Percentiles rank a stretch among this genome's conserved stretches.
Conservation (phyloP, 2,329 filamentous ascomycete species). For the Nemania diffusa region DNA sequence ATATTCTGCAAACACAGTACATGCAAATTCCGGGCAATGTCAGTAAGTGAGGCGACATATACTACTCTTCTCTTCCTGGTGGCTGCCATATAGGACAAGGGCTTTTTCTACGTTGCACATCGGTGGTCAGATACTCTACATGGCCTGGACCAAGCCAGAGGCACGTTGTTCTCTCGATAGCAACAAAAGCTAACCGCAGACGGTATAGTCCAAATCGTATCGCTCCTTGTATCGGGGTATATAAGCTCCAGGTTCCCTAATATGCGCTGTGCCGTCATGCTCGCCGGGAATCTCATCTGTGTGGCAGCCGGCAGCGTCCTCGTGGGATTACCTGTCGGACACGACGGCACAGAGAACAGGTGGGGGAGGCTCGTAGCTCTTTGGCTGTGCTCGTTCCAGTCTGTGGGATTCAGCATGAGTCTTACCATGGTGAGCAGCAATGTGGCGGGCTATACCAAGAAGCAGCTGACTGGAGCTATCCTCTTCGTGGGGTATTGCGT, state of each 20-base stretch:
- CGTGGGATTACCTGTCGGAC: constrained; percentile 58
- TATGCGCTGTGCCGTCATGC: constrained; percentile 64
- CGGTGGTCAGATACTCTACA: too few species aligned
- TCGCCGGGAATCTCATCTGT: constrained; percentile 64
- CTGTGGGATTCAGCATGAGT: constrained; percentile 50
- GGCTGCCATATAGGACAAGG: too few species aligned
- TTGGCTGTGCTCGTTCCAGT: constrained; percentile 58
- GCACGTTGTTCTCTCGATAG: not conserved
- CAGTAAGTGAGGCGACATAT: constrained; percentile 32
- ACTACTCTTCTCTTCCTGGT: not conserved
- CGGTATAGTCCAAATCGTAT: constrained; percentile 59
- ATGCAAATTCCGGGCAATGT: constrained; percentile 71
- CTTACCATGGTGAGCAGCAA: constrained; percentile 51
- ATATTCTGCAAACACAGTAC: constrained; percentile 63
- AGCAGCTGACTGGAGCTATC: constrained; percentile 49
- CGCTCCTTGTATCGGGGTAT: constrained; percentile 61
- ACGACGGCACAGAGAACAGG: constrained; percentile 55
- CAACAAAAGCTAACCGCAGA: not conserved
- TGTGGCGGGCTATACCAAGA: constrained; percentile 51
- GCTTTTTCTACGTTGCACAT: not conserved
- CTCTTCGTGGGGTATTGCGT: constrained; percentile 50
- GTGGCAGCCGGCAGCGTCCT: constrained; percentile 64
- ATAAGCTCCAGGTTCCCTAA: constrained; percentile 62
- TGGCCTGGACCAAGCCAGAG: not conserved
- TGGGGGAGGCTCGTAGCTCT: constrained; percentile 68